Evolutionary conservation across 2,329 filamentous ascomycete genomes (phyloP), one percentile per base, ranked within the genome.

Genomic region (Blastomyces percursus): DNA sequence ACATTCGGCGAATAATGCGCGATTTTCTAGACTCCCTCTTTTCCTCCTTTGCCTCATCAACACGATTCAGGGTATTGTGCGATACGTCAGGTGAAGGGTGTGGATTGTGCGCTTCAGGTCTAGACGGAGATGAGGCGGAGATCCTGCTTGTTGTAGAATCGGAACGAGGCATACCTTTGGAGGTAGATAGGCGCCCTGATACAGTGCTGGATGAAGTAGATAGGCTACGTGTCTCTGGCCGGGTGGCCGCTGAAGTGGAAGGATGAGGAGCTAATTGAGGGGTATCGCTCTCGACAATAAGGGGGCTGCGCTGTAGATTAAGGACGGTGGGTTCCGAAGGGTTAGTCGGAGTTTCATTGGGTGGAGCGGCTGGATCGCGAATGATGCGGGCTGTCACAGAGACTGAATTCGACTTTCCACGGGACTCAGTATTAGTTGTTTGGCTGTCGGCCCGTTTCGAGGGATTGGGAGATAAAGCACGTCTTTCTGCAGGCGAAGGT

Each of bases 311-410:
- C 74, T 84, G 76, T 64, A 83, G 72, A 67, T 80, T 79, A 48
- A 80, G 68, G 30, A 67, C 64, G 62, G 67, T 68, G 2, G 71
- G 65, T 57, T 76, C 74, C 5, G 72, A 68, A 8, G 65, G 64
- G 48, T 73, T 69, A 4, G 65, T 12, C 19, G 64, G 69, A 35
- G 67, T 62, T 42, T 73, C 71, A 64, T 63, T 73, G 63, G 64
- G 73, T 74, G 69, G 79, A 77, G 68, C 80, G 78, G 55, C 74
- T 71, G 62, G 79, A 81, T 68, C 88, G 57, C 90, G 85, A 46
- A 96, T 79, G 66, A 96, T 96, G 60, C 87, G 85, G 58, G 92
- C 90, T 21, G 89, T 94, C 12, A 96, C 91, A 55, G 91, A 92
- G n/a, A 96, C 85, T 0, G 90, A 92, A 69, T 92, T 90, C 5